Base-by-base conservation (phyloP, 257 asterid genomes). In the Hygrophila difformis region DNA sequence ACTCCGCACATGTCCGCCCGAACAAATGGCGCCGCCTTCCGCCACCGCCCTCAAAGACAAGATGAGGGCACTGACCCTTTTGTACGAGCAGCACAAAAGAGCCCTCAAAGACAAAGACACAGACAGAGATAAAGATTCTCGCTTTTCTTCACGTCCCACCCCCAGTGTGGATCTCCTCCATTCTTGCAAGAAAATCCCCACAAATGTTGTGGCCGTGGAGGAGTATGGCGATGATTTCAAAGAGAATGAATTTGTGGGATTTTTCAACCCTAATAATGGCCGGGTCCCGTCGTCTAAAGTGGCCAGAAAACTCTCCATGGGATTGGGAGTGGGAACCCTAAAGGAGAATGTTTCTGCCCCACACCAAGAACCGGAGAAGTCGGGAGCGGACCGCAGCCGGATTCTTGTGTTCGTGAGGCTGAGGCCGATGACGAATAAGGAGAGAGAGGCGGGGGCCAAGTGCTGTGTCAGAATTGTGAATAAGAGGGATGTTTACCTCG, bases 321-420 rank as follows among this genome's bases (percentile, higher is more conserved):
- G 5, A 75, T 64, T 15, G 66, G 82, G 57, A 34, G 45, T 56
- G 11, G 75, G 55, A 57, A 38, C 41, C 12, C 28, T 58, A 33
- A 17, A 37, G 5, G 76, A 67, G 66, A 67, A 61, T 33, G 42
- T 31, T 19, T n/a, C n/a, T n/a, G n/a, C n/a, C n/a, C n/a, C n/a
- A n/a, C n/a, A n/a, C n/a, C n/a, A n/a, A 7, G 35, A 49, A 15
- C 37, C 8, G 1, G 65, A 13, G 20, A 26, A 23, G 10, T 9
- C 33, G 33, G 33, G 6, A 33, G 11, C 37, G 12, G 37, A n/a
- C 12, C 5, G 8, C 12, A 39, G 77, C 56, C 56, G 80, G 58
- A 78, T 78, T 63, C 83, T 74, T 57, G 87, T 71, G 47, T 78
- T 78, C 55, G 87, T 78, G 66, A 78, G 87, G 70, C 42, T 71